These are phyloP conservation scores for Zymoseptoria crescenta DNA, from an alignment of 2,329 filamentous ascomycete genomes.

Conservation along the genomic window DNA sequence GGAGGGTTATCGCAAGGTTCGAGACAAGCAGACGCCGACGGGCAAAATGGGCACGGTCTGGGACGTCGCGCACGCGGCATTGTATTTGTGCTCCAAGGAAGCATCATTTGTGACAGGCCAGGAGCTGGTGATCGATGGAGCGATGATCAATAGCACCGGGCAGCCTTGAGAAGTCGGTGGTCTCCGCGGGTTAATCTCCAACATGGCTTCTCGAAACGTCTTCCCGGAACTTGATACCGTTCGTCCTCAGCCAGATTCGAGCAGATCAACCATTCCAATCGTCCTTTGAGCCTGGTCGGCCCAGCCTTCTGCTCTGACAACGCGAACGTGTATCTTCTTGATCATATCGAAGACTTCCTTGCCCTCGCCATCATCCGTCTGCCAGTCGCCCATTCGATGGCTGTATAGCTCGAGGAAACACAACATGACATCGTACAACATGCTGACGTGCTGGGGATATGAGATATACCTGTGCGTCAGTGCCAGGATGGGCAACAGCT, in stretches of 20 bases:
- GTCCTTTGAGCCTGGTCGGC: slow-evolving; percentile 77
- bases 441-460: slow-evolving; percentile 70
- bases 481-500: slow-evolving; percentile 70
- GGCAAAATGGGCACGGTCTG: slow-evolving; percentile 52
- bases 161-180: slow-evolving; percentile 4
- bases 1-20: slow-evolving; percentile 44
- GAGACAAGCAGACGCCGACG: slow-evolving; percentile 51
- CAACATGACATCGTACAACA: slow-evolving; percentile 77
- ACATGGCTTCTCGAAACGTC: not conserved
- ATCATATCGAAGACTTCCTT: slow-evolving; percentile 50
- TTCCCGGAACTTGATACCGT: not conserved
- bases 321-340: slow-evolving; percentile 58
- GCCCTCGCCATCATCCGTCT: slow-evolving; percentile 21
- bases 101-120: slow-evolving; percentile 55
- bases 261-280: slow-evolving; percentile 78
- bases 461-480: slow-evolving; percentile 77
- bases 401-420: slow-evolving; percentile 82
- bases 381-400: slow-evolving; percentile 56
- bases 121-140: slow-evolving; percentile 35
- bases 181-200: not conserved
- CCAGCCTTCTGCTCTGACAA: slow-evolving; percentile 70
- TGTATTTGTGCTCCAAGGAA: slow-evolving; percentile 52
- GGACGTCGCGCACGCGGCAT: slow-evolving; percentile 51
- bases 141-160: slow-evolving; percentile 15
- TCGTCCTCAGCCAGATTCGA: slow-evolving; percentile 45